Evolutionary conservation across 768 basidiomycete species (phyloP).

Genomic region (Myochromella boudieri): DNA sequence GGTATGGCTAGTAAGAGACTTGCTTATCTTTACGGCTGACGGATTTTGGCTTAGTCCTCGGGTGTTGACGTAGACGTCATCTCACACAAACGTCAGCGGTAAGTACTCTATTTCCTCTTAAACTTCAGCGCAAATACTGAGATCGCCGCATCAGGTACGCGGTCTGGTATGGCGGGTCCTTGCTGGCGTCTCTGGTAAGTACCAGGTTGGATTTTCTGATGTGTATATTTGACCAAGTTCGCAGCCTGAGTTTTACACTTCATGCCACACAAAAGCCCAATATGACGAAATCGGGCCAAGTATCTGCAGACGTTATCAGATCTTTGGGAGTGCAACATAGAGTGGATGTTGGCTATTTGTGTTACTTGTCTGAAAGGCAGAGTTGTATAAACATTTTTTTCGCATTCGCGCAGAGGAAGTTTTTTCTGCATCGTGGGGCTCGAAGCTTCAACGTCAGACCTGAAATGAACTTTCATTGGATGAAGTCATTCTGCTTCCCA

Average conservation of each 20-base stretch:
- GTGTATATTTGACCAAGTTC: slow-evolving; percentile 5
- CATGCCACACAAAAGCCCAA: slow-evolving; percentile 91
- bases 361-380: too few relatives aligned
- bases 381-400: too few relatives aligned
- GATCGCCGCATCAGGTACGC: slow-evolving; percentile 57
- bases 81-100: slow-evolving; percentile 96
- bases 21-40: background rate
- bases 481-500: too few relatives aligned
- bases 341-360: too few relatives aligned
- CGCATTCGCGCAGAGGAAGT: too few relatives aligned
- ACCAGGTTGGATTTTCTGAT: background rate
- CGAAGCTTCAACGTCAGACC: too few relatives aligned
- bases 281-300: slow-evolving; percentile 93
- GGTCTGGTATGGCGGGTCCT: slow-evolving; percentile 97
- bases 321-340: slow-evolving; percentile 87
- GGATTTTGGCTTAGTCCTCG: slow-evolving; percentile 61
- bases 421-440: too few relatives aligned
- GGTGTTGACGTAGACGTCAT: slow-evolving; percentile 99
- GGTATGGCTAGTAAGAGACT: slow-evolving; percentile 43
- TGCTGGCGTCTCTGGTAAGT: slow-evolving; percentile 87
- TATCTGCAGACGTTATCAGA: slow-evolving; percentile 90
- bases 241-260: slow-evolving; percentile 93
- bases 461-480: too few relatives aligned
- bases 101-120: slow-evolving; percentile 18
- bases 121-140: background rate